A percentile compares a stretch with the other conserved stretches of the same genome.
Conservation (phyloP, 2,329 filamentous ascomycete species). For the Cercospora berteroae region DNA sequence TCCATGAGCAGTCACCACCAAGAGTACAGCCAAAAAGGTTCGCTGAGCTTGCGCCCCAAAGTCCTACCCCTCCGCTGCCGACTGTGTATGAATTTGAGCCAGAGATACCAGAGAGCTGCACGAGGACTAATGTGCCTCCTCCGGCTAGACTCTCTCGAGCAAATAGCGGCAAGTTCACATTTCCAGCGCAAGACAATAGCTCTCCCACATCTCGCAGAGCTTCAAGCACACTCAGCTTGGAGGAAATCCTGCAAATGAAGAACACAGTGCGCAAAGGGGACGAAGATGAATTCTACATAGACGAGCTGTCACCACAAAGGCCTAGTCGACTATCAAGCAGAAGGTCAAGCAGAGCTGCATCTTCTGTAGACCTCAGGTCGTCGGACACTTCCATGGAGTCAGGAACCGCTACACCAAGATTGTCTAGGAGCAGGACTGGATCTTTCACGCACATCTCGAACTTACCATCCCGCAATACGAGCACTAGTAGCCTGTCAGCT, state of each 20-base stretch:
- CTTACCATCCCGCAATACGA: conserved; percentile 3
- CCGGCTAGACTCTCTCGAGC: background rate
- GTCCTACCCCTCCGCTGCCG: background rate
- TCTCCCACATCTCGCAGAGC: background rate
- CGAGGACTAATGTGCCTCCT: background rate
- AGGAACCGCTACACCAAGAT: background rate
- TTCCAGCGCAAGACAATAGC: background rate
- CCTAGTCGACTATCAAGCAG: conserved; percentile 15
- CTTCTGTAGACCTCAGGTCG: conserved; percentile 1
- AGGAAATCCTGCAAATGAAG: conserved; percentile 9
- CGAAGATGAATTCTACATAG: too few relatives aligned
- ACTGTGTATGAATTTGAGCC: conserved; percentile 1
- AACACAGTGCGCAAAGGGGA: background rate
- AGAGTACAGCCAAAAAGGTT: background rate
- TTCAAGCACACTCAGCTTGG: background rate
- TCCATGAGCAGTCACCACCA: background rate
- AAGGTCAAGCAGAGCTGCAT: conserved; percentile 2
- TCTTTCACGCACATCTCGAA: conserved; percentile 1
- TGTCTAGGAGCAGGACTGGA: background rate
- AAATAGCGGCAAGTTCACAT: conserved; percentile 1
- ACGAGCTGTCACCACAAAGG: too few relatives aligned
- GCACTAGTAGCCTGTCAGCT: conserved; percentile 9
- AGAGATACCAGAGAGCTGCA: background rate
- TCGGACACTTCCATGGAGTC: background rate
- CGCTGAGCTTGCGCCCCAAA: background rate